phyloP scores from a whole-genome alignment of 768 basidiomycete species.

The Dioszegia hungarica region DNA sequence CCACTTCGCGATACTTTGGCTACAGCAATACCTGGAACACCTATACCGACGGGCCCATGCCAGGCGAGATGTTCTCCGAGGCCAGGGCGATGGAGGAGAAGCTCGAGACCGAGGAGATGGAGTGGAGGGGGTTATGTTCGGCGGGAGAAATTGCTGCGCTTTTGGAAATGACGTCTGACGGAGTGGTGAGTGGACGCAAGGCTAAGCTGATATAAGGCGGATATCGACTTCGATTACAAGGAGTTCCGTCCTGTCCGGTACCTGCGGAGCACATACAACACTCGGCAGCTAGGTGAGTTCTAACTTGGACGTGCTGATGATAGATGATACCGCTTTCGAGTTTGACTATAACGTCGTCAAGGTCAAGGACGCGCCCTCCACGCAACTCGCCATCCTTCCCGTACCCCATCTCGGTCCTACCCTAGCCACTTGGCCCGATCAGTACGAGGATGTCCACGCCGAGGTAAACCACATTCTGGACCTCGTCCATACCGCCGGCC shows the following conservation, averaged over 20 bases:
- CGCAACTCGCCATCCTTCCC: neutral
- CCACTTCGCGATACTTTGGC: neutral
- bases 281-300: slow-evolving; percentile 24
- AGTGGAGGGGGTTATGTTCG: slow-evolving; percentile 71
- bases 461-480: slow-evolving; percentile 1
- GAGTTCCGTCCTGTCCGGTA: slow-evolving; percentile 58
- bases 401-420: neutral
- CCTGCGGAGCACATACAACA: slow-evolving; percentile 68
- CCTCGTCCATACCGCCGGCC: slow-evolving; percentile 17
- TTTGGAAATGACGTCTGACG: slow-evolving; percentile 74
- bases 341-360: slow-evolving; percentile 21
- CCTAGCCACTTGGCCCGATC: neutral
- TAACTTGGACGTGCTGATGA: neutral
- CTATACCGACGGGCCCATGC: slow-evolving; percentile 61
- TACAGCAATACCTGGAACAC: slow-evolving; percentile 53
- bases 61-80: slow-evolving; percentile 66
- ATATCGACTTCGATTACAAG: slow-evolving; percentile 66
- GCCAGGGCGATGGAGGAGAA: slow-evolving; percentile 63
- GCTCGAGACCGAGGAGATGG: slow-evolving; percentile 51
- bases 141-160: slow-evolving; percentile 69
- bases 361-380: neutral
- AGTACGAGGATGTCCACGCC: neutral
- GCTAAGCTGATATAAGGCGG: slow-evolving; percentile 54
- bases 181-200: slow-evolving; percentile 55
- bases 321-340: slow-evolving; percentile 42